phyloP scores from a whole-genome alignment of 2,329 filamentous ascomycete species.

The Albophoma yamanashiensis region DNA sequence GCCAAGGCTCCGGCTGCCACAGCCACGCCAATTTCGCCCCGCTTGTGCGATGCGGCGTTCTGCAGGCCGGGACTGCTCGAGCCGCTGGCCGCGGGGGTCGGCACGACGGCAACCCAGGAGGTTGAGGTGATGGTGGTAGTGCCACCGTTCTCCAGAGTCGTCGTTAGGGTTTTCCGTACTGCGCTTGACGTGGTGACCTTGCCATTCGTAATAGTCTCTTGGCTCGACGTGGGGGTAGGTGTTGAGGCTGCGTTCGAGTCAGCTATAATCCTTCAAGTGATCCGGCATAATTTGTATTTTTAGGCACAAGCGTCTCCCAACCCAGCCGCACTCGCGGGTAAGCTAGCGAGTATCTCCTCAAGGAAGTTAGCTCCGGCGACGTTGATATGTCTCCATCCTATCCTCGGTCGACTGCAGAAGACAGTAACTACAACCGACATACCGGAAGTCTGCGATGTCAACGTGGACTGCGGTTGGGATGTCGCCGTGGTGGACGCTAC shows the following conservation, averaged over 20 bases:
- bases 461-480: slow-evolving; percentile 5
- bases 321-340: not conserved
- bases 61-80: slow-evolving; percentile 23
- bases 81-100: slow-evolving; percentile 18
- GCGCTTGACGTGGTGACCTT: slow-evolving; percentile 22
- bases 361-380: not conserved
- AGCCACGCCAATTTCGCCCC: slow-evolving; percentile 11
- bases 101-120: slow-evolving; percentile 34
- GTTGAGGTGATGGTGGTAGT: slow-evolving; percentile 37
- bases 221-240: slow-evolving; percentile 11
- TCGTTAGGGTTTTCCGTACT: slow-evolving; percentile 31
- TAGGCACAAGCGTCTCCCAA: not conserved
- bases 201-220: slow-evolving; percentile 22
- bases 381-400: not conserved
- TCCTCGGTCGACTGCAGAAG: not conserved
- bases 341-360: too few relatives aligned
- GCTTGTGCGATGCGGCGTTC: slow-evolving; percentile 19
- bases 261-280: slow-evolving; percentile 3
- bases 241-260: slow-evolving; percentile 6
- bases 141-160: slow-evolving; percentile 32
- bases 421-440: slow-evolving; percentile 14
- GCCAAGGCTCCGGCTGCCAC: slow-evolving; percentile 16
- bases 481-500: slow-evolving; percentile 5
- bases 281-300: not conserved
- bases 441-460: slow-evolving; percentile 13